A percentile compares a stretch with the other conserved stretches of the same genome.
Conservation (phyloP, 1,284 basidiomycete species). For the Thecaphora thlaspeos region DNA sequence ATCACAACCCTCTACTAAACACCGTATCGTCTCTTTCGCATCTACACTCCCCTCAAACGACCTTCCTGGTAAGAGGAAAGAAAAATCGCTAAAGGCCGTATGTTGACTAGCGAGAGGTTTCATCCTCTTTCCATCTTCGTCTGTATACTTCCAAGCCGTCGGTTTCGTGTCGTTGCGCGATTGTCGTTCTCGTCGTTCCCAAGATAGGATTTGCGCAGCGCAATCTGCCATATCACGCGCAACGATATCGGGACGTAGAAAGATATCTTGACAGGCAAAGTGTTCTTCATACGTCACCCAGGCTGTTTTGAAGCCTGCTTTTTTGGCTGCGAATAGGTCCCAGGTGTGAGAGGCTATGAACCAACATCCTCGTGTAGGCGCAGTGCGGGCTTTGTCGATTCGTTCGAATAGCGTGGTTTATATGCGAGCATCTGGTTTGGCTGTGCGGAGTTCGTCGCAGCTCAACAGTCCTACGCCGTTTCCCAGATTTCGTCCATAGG, state of each 20-base stretch:
- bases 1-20: constrained; percentile 13
- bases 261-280: constrained; percentile 29
- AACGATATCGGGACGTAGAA: constrained; percentile 40
- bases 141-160: constrained; percentile 22
- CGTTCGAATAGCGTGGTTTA: constrained; percentile 29
- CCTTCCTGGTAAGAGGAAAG: constrained; percentile 34
- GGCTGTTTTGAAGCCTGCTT: constrained; percentile 41
- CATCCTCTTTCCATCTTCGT: constrained; percentile 10
- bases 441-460: constrained; percentile 45
- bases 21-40: constrained; percentile 15
- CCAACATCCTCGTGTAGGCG: constrained; percentile 29
- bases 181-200: constrained; percentile 10
- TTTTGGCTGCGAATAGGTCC: constrained; percentile 26
- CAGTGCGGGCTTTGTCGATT: constrained; percentile 9
- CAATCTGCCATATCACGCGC: constrained; percentile 36
- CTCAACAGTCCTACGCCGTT: constrained; percentile 37
- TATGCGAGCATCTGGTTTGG: constrained; percentile 44
- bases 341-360: constrained; percentile 51
- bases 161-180: neutral
- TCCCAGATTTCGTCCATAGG: constrained; percentile 8
- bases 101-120: constrained; percentile 23
- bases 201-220: constrained; percentile 36
- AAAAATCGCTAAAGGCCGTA: constrained; percentile 47
- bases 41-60: constrained; percentile 25
- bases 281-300: constrained; percentile 52